Conservation (phyloP, 805 yeast genomes). For the Metschnikowia amazonensis region DNA sequence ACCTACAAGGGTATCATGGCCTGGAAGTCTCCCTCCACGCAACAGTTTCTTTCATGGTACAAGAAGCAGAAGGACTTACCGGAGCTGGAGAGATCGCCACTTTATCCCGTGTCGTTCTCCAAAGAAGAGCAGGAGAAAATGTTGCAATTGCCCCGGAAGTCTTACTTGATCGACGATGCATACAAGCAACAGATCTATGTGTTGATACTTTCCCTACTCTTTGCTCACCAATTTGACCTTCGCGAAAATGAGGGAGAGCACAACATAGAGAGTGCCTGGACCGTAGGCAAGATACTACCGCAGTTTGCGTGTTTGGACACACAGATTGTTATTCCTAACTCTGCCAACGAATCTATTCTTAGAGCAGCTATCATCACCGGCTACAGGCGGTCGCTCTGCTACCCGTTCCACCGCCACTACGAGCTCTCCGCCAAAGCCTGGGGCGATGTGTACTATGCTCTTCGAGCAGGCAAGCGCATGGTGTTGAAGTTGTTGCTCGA, state of each 20-base stretch:
- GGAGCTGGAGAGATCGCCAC: constrained; percentile 18
- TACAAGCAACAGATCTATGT: constrained; percentile 51
- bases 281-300: constrained; percentile 81
- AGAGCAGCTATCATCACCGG: constrained; percentile 56
- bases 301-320: constrained; percentile 71
- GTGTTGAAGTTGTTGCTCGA: constrained; percentile 59
- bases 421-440: constrained; percentile 58
- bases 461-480: constrained; percentile 66
- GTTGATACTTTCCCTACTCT: constrained; percentile 62
- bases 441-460: constrained; percentile 65
- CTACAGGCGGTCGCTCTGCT: constrained; percentile 68
- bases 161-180: constrained; percentile 52
- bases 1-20: constrained; percentile 42
- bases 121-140: constrained; percentile 62
- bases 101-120: constrained; percentile 50
- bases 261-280: constrained; percentile 90
- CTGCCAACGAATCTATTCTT: constrained; percentile 35
- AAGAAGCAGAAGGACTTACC: constrained; percentile 31
- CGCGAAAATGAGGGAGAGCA: constrained; percentile 69
- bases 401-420: constrained; percentile 76
- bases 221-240: constrained; percentile 69
- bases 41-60: constrained; percentile 46
- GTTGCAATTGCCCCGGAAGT: constrained; percentile 62
- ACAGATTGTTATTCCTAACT: constrained; percentile 37
- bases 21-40: constrained; percentile 51